A percentile compares a stretch with the other conserved stretches of the same genome.
Conservation (phyloP, 371 early-diverging fungal genomes). For the Rhizomucor miehei region DNA sequence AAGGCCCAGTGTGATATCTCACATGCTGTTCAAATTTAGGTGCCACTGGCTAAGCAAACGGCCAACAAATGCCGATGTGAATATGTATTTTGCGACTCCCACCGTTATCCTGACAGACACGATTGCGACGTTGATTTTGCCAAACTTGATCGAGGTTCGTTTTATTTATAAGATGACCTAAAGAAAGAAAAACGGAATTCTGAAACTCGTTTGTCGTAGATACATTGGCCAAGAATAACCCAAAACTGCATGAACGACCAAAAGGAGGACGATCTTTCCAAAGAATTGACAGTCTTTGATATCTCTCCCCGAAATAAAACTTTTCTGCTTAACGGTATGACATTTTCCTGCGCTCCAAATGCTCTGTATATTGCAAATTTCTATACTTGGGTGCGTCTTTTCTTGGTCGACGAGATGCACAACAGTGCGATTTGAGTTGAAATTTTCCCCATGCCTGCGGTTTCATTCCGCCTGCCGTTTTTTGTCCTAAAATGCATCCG, state of each 20-base stretch:
- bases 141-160: conserved; percentile 51
- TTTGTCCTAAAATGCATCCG: conserved; percentile 38
- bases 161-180: conserved; percentile 5
- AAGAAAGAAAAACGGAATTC: neutral
- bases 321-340: no score
- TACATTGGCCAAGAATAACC: conserved; percentile 73
- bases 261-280: conserved; percentile 76
- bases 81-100: conserved; percentile 78
- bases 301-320: neutral
- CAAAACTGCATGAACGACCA: conserved; percentile 72
- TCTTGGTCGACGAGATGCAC: no score
- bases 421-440: no score
- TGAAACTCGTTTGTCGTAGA: conserved; percentile 26
- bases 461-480: no score
- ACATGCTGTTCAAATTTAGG: conserved; percentile 23
- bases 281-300: conserved; percentile 56
- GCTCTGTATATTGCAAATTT: no score
- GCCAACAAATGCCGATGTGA: conserved; percentile 80
- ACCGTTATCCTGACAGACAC: conserved; percentile 74
- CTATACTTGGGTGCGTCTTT: no score
- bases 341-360: no score
- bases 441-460: no score
- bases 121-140: conserved; percentile 78
- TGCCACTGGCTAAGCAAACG: conserved; percentile 79
- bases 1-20: neutral